Percentiles rank a stretch among this genome's conserved stretches.
phyloP scores from a whole-genome alignment of 1,284 basidiomycete species.

The Sporisorium iseilematis-ciliati region DNA sequence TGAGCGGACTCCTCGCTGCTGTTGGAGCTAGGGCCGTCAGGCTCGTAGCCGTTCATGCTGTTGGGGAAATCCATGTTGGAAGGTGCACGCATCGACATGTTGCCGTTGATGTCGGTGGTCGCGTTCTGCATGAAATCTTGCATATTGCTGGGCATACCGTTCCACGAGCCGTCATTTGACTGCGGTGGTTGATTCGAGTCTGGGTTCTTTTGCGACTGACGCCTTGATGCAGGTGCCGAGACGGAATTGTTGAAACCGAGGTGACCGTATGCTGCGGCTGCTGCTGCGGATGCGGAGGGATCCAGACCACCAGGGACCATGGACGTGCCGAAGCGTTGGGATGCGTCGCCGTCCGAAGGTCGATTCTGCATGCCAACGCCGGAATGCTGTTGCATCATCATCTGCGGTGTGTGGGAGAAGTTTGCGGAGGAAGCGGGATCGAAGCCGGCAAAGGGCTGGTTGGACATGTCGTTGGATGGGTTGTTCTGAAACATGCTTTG shows the following conservation, averaged over 20 bases:
- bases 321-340: constrained; percentile 23
- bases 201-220: constrained; percentile 33
- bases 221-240: constrained; percentile 36
- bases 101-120: constrained; percentile 1
- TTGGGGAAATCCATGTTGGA: constrained; percentile 21
- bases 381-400: constrained; percentile 40
- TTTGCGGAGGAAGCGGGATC: constrained; percentile 20
- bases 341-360: constrained; percentile 14
- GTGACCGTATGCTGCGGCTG: constrained; percentile 53
- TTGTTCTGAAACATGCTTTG: constrained; percentile 36
- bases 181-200: constrained; percentile 12
- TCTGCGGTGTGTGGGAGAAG: constrained; percentile 33
- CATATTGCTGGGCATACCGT: constrained; percentile 23
- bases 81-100: constrained; percentile 31
- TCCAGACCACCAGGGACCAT: constrained; percentile 30
- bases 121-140: constrained; percentile 20
- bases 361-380: constrained; percentile 16
- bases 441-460: constrained; percentile 25
- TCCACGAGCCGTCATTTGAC: constrained; percentile 20
- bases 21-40: constrained; percentile 33
- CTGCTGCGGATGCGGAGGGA: constrained; percentile 45
- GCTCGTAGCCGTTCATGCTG: constrained; percentile 37
- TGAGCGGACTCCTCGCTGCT: constrained; percentile 39
- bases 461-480: constrained; percentile 18
- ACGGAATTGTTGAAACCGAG: constrained; percentile 39